These are phyloP conservation scores for Pseudogymnoascus sp. DNA, from an alignment of 2,329 filamentous ascomycete species.

Conservation along the genomic window DNA sequence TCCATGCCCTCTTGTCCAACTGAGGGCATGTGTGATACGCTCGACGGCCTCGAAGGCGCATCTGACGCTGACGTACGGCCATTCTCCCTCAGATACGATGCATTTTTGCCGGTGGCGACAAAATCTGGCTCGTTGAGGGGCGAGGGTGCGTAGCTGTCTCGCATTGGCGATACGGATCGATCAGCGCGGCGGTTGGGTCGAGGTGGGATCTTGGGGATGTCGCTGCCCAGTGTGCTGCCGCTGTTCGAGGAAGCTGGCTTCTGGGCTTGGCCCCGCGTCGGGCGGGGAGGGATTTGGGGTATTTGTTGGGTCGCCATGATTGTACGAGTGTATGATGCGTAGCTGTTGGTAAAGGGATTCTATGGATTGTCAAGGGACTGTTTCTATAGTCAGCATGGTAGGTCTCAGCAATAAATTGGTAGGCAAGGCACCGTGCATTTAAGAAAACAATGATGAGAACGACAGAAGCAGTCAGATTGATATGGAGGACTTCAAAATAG, in stretches of 20 bases:
- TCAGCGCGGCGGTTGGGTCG: conserved; percentile 65
- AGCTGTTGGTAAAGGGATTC: neutral
- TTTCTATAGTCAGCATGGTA: neutral
- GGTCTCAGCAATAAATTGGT: neutral
- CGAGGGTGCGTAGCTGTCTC: conserved; percentile 75
- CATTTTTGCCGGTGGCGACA: conserved; percentile 29
- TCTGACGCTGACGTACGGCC: conserved; percentile 33
- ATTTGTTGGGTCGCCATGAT: conserved; percentile 36
- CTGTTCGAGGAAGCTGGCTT: conserved; percentile 33
- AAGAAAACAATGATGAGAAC: neutral
- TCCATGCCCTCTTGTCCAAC: conserved; percentile 86
- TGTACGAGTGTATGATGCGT: neutral
- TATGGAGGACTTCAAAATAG: neutral
- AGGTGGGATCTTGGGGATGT: conserved; percentile 68
- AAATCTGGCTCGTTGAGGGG: conserved; percentile 69
- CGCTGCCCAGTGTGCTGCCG: conserved; percentile 26
- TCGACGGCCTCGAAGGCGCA: conserved; percentile 56
- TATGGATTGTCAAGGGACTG: neutral
- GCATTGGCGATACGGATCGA: conserved; percentile 69
- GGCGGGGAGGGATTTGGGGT: conserved; percentile 55
- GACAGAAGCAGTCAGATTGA: neutral
- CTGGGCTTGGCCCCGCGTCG: conserved; percentile 45
- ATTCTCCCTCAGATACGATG: conserved; percentile 32
- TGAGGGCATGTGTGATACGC: conserved; percentile 68
- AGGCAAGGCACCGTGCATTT: conserved; percentile 4